phyloP scores from a whole-genome alignment of 805 yeast species.

The Ogataea corticis region DNA sequence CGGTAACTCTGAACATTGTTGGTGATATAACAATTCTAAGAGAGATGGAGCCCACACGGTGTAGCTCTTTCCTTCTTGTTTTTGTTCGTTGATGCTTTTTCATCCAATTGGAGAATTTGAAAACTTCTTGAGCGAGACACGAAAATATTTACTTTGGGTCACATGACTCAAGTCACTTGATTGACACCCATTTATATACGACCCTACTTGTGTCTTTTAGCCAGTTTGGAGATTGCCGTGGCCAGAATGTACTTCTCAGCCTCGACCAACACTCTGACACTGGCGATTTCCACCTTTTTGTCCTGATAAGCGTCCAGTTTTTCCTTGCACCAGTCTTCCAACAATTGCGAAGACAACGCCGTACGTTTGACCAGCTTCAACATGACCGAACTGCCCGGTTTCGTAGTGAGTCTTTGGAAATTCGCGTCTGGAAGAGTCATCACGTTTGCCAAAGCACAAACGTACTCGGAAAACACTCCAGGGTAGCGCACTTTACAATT shows the following conservation, averaged over 20 bases:
- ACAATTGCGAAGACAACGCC: slow-evolving; percentile 3
- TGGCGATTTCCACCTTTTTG: background rate
- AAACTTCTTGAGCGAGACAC: slow-evolving; percentile 5
- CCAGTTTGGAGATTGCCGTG: background rate
- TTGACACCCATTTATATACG: background rate
- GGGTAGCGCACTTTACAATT: slow-evolving; percentile 40
- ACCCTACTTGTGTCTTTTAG: background rate
- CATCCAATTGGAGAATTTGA: slow-evolving; percentile 18
- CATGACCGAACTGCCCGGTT: slow-evolving; percentile 8
- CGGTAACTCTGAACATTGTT: slow-evolving; percentile 17
- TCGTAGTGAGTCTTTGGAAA: slow-evolving; percentile 25
- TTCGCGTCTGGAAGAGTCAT: slow-evolving; percentile 33
- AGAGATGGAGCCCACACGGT: background rate
- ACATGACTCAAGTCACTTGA: slow-evolving; percentile 1
- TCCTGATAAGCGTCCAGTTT: slow-evolving; percentile 1
- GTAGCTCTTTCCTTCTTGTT: slow-evolving; percentile 3
- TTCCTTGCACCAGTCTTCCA: slow-evolving; percentile 11
- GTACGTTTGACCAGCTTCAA: background rate
- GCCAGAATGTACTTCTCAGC: background rate
- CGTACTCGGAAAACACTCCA: slow-evolving; percentile 48
- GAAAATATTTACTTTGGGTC: background rate
- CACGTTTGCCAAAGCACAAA: slow-evolving; percentile 43
- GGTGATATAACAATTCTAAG: background rate
- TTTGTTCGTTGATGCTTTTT: slow-evolving; percentile 6
- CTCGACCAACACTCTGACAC: background rate